phyloP scores from a whole-genome alignment of 139 green algal genomes.

The Chlamydomonas schloesseri region DNA sequence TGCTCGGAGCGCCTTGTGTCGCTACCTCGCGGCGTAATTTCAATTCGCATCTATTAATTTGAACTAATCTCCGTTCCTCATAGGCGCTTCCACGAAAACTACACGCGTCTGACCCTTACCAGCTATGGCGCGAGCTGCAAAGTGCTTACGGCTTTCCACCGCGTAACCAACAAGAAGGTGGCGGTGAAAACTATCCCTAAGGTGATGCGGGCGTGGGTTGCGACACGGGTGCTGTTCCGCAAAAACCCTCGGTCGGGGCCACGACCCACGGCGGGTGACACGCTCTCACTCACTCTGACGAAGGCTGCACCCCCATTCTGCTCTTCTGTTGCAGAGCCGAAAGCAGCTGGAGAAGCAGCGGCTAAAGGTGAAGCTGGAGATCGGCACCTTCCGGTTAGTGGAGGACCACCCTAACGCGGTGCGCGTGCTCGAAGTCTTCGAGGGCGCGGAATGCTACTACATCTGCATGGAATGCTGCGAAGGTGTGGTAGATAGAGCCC shows the following conservation, averaged over 20 bases:
- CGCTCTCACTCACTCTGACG: too few species aligned
- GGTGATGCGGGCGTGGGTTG: slow-evolving; percentile 4
- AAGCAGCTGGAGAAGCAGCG: slow-evolving; percentile 56
- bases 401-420: slow-evolving; percentile 71
- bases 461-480: slow-evolving; percentile 69
- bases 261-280: too few species aligned
- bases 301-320: too few species aligned
- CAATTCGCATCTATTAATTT: too few species aligned
- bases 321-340: slow-evolving; percentile 39
- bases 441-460: slow-evolving; percentile 64
- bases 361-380: slow-evolving; percentile 59
- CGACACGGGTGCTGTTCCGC: too few species aligned
- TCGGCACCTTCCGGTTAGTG: slow-evolving; percentile 58
- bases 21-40: too few species aligned
- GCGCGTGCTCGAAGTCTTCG: slow-evolving; percentile 63
- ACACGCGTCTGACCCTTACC: slow-evolving; percentile 34
- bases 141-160: slow-evolving; percentile 42
- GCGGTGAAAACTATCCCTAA: slow-evolving; percentile 70
- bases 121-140: slow-evolving; percentile 59
- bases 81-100: slow-evolving; percentile 46
- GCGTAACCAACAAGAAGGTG: slow-evolving; percentile 32
- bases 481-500: not conserved
- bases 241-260: too few species aligned
- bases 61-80: too few species aligned
- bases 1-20: too few species aligned